Evolutionary conservation across 129 eudicot species (phyloP).

Genomic region (Centella asiatica): DNA sequence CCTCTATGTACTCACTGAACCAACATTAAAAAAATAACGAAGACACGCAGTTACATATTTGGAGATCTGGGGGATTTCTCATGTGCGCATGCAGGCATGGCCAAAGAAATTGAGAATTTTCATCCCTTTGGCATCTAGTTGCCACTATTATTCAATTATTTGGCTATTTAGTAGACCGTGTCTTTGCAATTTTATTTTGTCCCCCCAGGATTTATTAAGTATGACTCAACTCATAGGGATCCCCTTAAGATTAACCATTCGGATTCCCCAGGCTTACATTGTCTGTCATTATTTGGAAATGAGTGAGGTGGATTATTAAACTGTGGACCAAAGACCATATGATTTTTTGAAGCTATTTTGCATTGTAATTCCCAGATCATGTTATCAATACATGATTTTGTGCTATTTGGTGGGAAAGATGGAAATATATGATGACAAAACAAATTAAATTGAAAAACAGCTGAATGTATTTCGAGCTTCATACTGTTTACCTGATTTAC

Average conservation of each 20-base stretch:
- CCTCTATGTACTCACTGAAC: constrained; percentile 16
- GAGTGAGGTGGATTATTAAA: too few species aligned
- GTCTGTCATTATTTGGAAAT: too few species aligned
- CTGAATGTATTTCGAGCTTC: not conserved
- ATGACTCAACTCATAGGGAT: constrained; percentile 13
- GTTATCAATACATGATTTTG: too few species aligned
- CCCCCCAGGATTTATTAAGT: not conserved
- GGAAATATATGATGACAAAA: not conserved
- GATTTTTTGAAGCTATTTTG: not conserved
- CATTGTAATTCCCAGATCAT: not conserved
- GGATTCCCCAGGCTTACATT: too few species aligned
- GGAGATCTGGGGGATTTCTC: constrained; percentile 37
- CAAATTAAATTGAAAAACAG: not conserved
- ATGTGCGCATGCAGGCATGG: constrained; percentile 46
- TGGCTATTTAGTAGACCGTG: constrained; percentile 10
- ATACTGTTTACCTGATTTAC: constrained; percentile 54
- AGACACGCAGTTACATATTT: constrained; percentile 23
- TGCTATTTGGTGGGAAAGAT: not conserved
- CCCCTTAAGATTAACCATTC: too few species aligned
- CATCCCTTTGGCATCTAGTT: constrained; percentile 39
- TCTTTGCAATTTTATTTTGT: constrained; percentile 11
- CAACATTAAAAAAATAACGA: constrained; percentile 6
- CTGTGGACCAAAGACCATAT: too few species aligned
- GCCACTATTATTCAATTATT: not conserved
- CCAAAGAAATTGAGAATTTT: constrained; percentile 24